Conservation (phyloP, 371 early-diverging fungal species). For the Fennellomyces sp. region DNA sequence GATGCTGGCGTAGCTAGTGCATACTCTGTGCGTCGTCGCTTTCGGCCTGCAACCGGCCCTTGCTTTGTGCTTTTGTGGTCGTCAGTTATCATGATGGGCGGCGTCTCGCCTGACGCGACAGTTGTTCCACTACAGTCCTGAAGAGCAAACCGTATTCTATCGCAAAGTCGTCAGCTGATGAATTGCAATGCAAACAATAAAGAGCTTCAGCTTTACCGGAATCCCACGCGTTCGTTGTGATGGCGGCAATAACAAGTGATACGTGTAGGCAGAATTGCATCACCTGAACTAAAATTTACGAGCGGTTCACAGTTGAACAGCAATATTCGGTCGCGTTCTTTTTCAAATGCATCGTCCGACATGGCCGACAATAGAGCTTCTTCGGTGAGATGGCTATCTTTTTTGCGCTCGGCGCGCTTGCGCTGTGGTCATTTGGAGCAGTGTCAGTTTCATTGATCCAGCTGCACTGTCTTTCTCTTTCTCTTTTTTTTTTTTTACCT, state of each 20-base stretch:
- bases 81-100: conserved; percentile 93
- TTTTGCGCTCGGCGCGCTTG: conserved; percentile 50
- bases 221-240: conserved; percentile 88
- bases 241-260: conserved; percentile 96
- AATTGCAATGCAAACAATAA: conserved; percentile 6
- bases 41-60: conserved; percentile 2
- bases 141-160: conserved; percentile 71
- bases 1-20: conserved; percentile 18
- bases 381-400: conserved; percentile 26
- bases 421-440: conserved; percentile 21
- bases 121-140: conserved; percentile 61
- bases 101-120: conserved; percentile 80
- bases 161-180: background rate
- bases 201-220: conserved; percentile 46
- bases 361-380: background rate
- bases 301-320: conserved; percentile 85
- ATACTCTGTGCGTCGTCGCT: conserved; percentile 8
- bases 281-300: conserved; percentile 83
- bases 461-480: background rate
- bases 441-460: background rate
- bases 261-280: conserved; percentile 83
- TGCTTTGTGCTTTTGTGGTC: conserved; percentile 82
- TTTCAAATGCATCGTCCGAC: conserved; percentile 28
- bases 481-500: conserved; percentile 39
- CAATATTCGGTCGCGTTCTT: conserved; percentile 57